Evolutionary conservation across 805 yeast genomes (phyloP).

Genomic region (Wickerhamia fluorescens): DNA sequence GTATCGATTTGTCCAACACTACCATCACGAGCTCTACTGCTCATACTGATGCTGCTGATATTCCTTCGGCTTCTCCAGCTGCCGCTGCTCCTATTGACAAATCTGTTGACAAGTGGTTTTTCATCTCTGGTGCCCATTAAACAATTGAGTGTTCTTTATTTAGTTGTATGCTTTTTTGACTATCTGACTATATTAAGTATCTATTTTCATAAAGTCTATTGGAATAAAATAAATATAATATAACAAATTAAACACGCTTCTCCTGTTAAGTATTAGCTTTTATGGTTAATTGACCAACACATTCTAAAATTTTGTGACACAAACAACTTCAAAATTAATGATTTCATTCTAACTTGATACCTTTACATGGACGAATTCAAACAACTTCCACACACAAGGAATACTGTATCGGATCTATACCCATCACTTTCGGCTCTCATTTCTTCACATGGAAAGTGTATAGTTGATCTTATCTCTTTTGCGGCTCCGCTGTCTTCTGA

Average conservation of each 20-base stretch:
- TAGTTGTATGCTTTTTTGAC: too few species aligned
- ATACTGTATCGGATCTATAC: conserved; percentile 8
- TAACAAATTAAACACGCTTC: neutral
- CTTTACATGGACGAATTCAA: conserved; percentile 19
- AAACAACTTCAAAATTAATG: too few species aligned
- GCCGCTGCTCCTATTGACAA: conserved; percentile 94
- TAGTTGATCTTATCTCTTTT: conserved; percentile 23
- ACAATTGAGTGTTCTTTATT: conserved; percentile 1
- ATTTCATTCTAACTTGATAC: too few species aligned
- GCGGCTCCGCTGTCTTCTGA: conserved; percentile 11
- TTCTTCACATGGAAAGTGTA: conserved; percentile 18
- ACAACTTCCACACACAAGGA: conserved; percentile 11
- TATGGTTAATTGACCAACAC: too few species aligned
- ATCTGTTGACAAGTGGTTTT: conserved; percentile 98
- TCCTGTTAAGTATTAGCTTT: neutral
- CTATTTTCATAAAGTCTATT: neutral
- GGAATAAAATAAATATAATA: neutral
- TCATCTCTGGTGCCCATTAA: conserved; percentile 74
- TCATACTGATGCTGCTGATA: conserved; percentile 38
- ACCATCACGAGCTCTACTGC: conserved; percentile 54
- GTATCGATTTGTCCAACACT: conserved; percentile 69
- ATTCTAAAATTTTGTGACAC: too few species aligned
- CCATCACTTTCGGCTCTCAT: conserved; percentile 11
- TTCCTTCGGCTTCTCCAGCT: conserved; percentile 66
- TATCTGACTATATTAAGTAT: neutral